Conservation (phyloP, 2,329 filamentous ascomycete genomes). For the Trichocomaceae sp. region DNA sequence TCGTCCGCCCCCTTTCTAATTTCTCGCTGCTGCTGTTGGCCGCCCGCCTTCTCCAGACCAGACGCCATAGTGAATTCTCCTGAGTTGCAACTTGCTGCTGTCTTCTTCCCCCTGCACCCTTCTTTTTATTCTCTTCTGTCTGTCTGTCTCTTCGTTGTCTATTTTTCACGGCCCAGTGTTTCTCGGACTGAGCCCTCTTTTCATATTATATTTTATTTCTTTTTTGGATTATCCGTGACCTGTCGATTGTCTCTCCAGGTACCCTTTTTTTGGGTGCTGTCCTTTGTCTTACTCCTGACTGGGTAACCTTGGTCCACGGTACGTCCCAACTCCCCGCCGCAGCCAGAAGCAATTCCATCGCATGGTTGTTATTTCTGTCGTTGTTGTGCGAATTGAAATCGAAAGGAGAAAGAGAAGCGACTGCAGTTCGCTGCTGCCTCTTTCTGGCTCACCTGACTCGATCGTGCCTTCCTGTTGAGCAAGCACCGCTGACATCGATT, state of each 20-base stretch:
- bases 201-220: neutral
- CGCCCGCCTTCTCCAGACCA: neutral
- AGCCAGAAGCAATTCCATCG: neutral
- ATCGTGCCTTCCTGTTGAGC: neutral
- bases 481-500: neutral
- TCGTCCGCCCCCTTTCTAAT: constrained; percentile 8
- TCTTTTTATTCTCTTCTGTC: neutral
- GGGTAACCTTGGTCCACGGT: constrained; percentile 10
- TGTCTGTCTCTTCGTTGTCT: constrained; percentile 7
- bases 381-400: neutral
- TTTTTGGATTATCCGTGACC: constrained; percentile 1
- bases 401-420: neutral
- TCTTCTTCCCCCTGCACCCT: neutral
- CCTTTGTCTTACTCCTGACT: constrained; percentile 9
- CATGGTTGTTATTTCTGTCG: neutral
- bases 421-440: neutral
- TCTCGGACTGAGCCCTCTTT: constrained; percentile 1
- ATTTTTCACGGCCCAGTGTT: neutral
- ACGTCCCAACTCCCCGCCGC: constrained; percentile 3
- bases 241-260: neutral
- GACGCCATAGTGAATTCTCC: too few species aligned
- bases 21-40: neutral
- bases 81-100: constrained; percentile 2
- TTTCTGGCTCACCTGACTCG: neutral
- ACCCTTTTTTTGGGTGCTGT: constrained; percentile 3